Percentiles rank a stretch among this genome's conserved stretches.
Evolutionary conservation across 305 asterid species (phyloP).

Genomic region (Fraxinus angustifolia): DNA sequence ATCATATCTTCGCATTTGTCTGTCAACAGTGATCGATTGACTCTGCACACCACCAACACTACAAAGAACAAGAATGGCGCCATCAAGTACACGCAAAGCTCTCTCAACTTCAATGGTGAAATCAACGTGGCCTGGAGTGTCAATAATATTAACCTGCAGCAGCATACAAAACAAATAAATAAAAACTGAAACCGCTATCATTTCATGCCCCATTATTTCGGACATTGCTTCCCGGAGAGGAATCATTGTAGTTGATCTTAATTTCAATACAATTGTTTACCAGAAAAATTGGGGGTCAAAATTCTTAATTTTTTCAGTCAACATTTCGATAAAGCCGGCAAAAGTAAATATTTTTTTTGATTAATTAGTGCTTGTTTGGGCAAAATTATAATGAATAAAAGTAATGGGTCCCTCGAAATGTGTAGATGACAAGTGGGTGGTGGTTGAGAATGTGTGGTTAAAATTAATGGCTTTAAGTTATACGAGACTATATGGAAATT

Average conservation of each 20-base stretch:
- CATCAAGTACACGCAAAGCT: conserved; percentile 97
- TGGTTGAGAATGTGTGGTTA: background rate
- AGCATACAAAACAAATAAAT: conserved; percentile 13
- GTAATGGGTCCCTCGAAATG: background rate
- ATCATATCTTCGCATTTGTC: conserved; percentile 98
- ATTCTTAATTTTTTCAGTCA: background rate
- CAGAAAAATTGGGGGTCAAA: background rate
- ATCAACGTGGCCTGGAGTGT: conserved; percentile 97
- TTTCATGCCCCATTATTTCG: background rate
- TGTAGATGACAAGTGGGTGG: background rate
- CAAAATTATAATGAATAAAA: background rate
- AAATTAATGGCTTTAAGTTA: background rate
- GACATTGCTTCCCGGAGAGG: background rate
- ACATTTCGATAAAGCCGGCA: background rate
- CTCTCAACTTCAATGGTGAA: conserved; percentile 98
- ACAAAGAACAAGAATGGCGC: conserved; percentile 90
- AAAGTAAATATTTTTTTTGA: background rate
- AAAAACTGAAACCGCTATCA: background rate
- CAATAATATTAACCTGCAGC: conserved; percentile 86
- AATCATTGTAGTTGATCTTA: background rate
- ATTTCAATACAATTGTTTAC: background rate
- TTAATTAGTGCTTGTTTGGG: background rate
- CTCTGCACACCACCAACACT: conserved; percentile 99
- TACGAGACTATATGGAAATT: background rate
- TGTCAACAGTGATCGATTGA: conserved; percentile 93